Base-by-base conservation (phyloP, 768 basidiomycete species). In the Rhodotorula graminis region DNA sequence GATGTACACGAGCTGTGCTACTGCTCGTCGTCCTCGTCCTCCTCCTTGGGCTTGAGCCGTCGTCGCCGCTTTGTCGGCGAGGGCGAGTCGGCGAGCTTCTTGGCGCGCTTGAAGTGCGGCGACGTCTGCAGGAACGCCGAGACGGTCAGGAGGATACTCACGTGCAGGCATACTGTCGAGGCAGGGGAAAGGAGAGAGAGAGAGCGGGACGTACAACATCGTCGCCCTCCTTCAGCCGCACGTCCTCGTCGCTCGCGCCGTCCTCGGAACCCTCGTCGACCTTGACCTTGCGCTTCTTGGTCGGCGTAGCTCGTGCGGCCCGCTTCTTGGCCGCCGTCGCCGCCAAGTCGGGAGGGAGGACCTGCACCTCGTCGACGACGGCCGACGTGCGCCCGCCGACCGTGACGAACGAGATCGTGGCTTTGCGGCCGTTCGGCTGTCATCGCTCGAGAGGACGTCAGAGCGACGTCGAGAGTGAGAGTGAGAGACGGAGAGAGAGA, bases 351-450 rank as follows among this genome's bases (percentile, higher is more conserved):
- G 61, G 57, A 18, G 73, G 68, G 16, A 77, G 50, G 14, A 70
- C 60, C 68, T 78, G 76, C 14, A 74, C 72, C 18, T 29, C 44
- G 29, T 73, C 77, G 16, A 77, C 68, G 21, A 79, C 69, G 7
- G 68, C 70, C 11, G 50, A 61, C 1, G 78, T 79, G 27, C 78
- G 33, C 8, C 78, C 78, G 14, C 78, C 78, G 52, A 79, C 78
- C 2, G 78, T 77, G 25, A 77, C 37, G 58, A 73, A 76, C 29
- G 65, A 71, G 55, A 79, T 61, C 8, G 65, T 61, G 29, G 76
- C 67, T 37, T 59, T 69, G 33, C 72, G 53, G 0, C 78, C 78
- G 53, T 76, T 73, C 9, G 73, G 68, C 76, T 75, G 53, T 40
- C n/a, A n/a, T n/a, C n/a, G n/a, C n/a, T n/a, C n/a, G n/a, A n/a